Evolutionary conservation across 129 eudicot genomes (phyloP).

Genomic region (Artemisia tridentata): DNA sequence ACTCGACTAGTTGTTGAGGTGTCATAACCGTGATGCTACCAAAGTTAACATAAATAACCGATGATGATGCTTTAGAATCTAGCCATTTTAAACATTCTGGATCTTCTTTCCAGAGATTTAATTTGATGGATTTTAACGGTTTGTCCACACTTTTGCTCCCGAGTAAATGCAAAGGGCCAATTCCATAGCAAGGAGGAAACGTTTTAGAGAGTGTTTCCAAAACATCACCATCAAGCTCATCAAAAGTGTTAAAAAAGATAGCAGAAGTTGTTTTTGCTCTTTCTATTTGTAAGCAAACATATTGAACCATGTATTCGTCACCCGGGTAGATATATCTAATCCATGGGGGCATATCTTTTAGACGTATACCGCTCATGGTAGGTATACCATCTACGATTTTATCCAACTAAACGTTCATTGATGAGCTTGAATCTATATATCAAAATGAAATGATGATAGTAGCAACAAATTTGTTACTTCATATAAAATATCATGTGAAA

Average conservation of each 20-base stretch:
- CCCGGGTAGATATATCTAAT: slow-evolving; percentile 41
- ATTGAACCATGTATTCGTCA: slow-evolving; percentile 43
- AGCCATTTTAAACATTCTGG: slow-evolving; percentile 50
- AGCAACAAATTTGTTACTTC: no score
- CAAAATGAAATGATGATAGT: not conserved
- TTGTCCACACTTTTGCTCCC: slow-evolving; percentile 25
- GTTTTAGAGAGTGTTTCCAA: slow-evolving; percentile 27
- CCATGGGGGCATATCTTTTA: slow-evolving; percentile 57
- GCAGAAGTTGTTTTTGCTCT: slow-evolving; percentile 28
- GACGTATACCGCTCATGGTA: slow-evolving; percentile 38
- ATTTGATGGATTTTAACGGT: slow-evolving; percentile 31
- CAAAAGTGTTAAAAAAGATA: slow-evolving; percentile 50
- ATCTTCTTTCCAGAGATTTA: slow-evolving; percentile 65
- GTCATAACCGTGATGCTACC: slow-evolving; percentile 57
- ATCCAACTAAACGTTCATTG: slow-evolving; percentile 48
- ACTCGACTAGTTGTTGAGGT: slow-evolving; percentile 44
- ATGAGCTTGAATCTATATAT: not conserved
- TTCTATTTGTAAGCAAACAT: slow-evolving; percentile 19
- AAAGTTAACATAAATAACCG: slow-evolving; percentile 56
- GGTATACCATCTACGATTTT: slow-evolving; percentile 42
- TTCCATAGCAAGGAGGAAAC: slow-evolving; percentile 32
- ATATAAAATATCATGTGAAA: no score
- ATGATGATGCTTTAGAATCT: slow-evolving; percentile 31
- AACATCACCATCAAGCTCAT: slow-evolving; percentile 39
- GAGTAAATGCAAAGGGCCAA: slow-evolving; percentile 49